These are phyloP conservation scores for Coemansia sp. DNA, from an alignment of 192 early-diverging fungal species.

Conservation along the genomic window DNA sequence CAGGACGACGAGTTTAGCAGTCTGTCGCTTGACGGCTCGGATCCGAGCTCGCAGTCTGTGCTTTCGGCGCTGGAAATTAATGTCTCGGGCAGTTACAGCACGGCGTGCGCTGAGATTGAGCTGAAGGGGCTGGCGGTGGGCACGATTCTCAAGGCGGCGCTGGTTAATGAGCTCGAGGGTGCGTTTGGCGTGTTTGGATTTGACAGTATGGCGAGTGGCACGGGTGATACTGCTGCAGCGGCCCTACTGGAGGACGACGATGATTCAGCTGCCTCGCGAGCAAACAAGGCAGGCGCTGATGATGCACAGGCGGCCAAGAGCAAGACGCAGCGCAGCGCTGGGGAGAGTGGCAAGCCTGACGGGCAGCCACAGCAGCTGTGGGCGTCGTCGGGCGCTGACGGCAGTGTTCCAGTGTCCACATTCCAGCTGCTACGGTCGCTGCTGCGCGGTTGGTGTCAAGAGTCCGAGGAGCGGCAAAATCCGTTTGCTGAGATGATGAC, in stretches of 20 bases:
- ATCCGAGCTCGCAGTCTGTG: background rate
- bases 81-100: slow-evolving; percentile 68
- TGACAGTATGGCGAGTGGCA: slow-evolving; percentile 13
- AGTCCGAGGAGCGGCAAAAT: slow-evolving; percentile 61
- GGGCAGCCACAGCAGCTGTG: background rate
- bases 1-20: slow-evolving; percentile 44
- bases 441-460: slow-evolving; percentile 77
- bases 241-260: slow-evolving; percentile 2
- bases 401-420: slow-evolving; percentile 36
- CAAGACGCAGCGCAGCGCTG: background rate
- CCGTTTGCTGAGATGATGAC: slow-evolving; percentile 71
- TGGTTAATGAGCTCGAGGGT: slow-evolving; percentile 80
- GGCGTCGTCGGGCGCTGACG: slow-evolving; percentile 17
- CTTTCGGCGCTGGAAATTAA: slow-evolving; percentile 63
- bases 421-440: slow-evolving; percentile 75
- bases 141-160: slow-evolving; percentile 70
- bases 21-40: slow-evolving; percentile 7
- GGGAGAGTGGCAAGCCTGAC: background rate
- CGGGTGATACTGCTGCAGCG: slow-evolving; percentile 9
- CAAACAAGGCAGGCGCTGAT: background rate
- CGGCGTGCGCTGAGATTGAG: slow-evolving; percentile 83
- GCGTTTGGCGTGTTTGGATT: slow-evolving; percentile 49
- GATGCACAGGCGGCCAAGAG: background rate
- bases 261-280: background rate
- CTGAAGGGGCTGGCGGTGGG: slow-evolving; percentile 78